A percentile compares a stretch with the other conserved stretches of the same genome.
phyloP scores from a whole-genome alignment of 202 grass and related monocot genomes.

The Musa balbisiana region DNA sequence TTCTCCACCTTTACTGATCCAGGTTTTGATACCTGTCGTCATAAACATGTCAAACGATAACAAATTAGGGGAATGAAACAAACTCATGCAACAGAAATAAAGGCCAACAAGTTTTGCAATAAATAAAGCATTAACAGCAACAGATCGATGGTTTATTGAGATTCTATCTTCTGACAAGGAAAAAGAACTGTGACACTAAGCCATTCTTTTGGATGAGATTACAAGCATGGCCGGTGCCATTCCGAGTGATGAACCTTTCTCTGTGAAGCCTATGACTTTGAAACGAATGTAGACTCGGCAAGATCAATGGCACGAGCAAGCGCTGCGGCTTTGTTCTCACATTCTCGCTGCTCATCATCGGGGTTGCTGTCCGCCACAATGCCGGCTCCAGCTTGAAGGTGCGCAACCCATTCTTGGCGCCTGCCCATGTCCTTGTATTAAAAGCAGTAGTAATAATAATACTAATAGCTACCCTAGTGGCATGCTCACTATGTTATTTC shows the following conservation, averaged over 20 bases:
- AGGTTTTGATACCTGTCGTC: conserved; percentile 81
- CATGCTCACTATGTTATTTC: too few species aligned
- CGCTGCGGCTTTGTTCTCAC: conserved; percentile 88
- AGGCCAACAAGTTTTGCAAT: too few species aligned
- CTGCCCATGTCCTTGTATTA: conserved; percentile 36
- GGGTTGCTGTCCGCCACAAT: conserved; percentile 90
- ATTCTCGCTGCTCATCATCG: conserved; percentile 77
- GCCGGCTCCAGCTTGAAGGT: conserved; percentile 90
- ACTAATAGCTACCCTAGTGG: too few species aligned
- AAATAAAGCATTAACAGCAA: too few species aligned
- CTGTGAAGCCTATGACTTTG: conserved; percentile 11
- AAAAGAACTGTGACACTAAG: too few species aligned
- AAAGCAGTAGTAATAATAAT: too few species aligned
- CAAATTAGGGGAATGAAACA: neutral
- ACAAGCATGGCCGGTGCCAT: too few species aligned
- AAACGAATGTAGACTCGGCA: conserved; percentile 74
- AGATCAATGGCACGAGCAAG: conserved; percentile 87
- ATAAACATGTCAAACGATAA: neutral
- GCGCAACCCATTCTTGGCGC: conserved; percentile 85
- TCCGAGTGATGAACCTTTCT: neutral
- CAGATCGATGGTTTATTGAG: too few species aligned
- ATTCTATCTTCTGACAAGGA: too few species aligned
- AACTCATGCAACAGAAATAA: neutral
- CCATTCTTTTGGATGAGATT: too few species aligned
- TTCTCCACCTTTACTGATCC: conserved; percentile 90